phyloP scores from a whole-genome alignment of 345 rosid species.

The Populus nigra region DNA sequence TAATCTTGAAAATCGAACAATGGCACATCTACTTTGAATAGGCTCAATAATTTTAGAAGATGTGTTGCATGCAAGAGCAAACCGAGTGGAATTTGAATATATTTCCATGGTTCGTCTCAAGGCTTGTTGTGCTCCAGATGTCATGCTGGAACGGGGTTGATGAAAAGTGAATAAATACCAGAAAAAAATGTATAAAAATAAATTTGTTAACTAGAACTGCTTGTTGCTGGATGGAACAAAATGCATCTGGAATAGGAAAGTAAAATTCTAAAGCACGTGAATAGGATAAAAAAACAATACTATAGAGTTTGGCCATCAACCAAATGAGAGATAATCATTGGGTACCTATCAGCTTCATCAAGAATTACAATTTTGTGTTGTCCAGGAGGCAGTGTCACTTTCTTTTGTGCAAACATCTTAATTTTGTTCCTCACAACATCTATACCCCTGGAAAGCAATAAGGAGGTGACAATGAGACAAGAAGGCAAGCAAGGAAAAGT shows the following conservation, averaged over 20 bases:
- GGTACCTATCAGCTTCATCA: conserved; percentile 97
- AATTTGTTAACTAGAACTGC: neutral
- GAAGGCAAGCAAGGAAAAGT: neutral
- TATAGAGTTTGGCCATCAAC: neutral
- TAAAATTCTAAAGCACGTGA: neutral
- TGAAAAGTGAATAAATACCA: neutral
- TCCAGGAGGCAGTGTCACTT: conserved; percentile 84
- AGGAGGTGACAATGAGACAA: neutral
- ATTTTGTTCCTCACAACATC: conserved; percentile 95
- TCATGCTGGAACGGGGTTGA: conserved; percentile 53
- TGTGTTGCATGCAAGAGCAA: conserved; percentile 94
- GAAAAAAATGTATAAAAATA: neutral
- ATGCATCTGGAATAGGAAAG: neutral
- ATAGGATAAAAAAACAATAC: too few relatives aligned
- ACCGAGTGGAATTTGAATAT: conserved; percentile 86
- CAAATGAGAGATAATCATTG: neutral
- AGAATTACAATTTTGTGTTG: conserved; percentile 85
- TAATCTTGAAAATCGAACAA: conserved; percentile 88
- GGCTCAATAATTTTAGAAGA: conserved; percentile 92
- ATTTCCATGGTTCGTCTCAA: conserved; percentile 96
- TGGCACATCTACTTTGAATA: conserved; percentile 97
- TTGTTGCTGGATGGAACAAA: neutral
- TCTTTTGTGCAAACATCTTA: conserved; percentile 99
- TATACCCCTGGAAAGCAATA: conserved; percentile 55
- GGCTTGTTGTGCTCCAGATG: conserved; percentile 98